A percentile compares a stretch with the other conserved stretches of the same genome.
Evolutionary conservation across 768 basidiomycete genomes (phyloP).

Genomic region (Lepiota brunneoincarnata): DNA sequence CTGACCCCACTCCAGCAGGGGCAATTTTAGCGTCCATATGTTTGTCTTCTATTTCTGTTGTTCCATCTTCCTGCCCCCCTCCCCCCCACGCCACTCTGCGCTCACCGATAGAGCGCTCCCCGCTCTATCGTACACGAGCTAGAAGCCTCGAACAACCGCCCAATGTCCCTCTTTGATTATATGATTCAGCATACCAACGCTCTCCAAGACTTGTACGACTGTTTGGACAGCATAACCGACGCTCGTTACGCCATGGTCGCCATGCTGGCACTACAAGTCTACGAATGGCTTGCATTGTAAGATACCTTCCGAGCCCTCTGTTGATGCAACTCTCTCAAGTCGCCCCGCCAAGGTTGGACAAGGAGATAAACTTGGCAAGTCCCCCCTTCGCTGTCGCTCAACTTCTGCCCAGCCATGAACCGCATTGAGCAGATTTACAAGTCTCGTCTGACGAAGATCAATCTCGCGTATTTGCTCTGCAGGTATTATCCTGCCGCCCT

Average conservation of each 20-base stretch:
- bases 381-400: not conserved
- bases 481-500: constrained; percentile 37
- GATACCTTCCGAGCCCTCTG: constrained; percentile 3
- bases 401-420: not conserved
- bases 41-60: not conserved
- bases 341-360: constrained; percentile 20
- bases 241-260: constrained; percentile 1
- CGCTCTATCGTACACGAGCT: not conserved
- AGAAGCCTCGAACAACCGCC: not conserved
- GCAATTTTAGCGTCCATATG: not conserved
- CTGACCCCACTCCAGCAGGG: not conserved
- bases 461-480: constrained; percentile 37
- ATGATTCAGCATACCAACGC: not conserved
- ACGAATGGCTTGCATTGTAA: constrained; percentile 37
- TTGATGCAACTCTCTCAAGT: not conserved
- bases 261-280: constrained; percentile 17
- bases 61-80: not conserved
- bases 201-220: not conserved
- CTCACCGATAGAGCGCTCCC: not conserved
- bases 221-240: not conserved
- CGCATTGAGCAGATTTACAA: constrained; percentile 26
- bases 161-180: not conserved
- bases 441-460: constrained; percentile 36
- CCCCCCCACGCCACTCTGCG: not conserved
- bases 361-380: constrained; percentile 34